Base-by-base conservation (phyloP, 495 filamentous ascomycete genomes). In the Aspergillus biplanus region DNA sequence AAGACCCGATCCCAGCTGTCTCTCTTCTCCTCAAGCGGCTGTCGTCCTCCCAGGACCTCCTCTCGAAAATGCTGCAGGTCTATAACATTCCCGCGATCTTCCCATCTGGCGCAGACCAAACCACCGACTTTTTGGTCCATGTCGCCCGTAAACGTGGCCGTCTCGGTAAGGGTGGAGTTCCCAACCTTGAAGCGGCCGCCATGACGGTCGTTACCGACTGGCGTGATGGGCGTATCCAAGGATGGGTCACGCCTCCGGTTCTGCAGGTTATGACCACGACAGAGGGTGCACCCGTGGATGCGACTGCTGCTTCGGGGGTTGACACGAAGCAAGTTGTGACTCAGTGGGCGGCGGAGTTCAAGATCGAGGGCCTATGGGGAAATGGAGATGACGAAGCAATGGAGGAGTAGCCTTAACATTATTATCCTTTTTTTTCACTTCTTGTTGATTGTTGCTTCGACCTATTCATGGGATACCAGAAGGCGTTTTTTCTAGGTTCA, bases 331-430 rank as follows among this genome's bases (percentile, higher is more conserved):
- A 89, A 76, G 90, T 99, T 66, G 95, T 98, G 16, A 90, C 87
- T 18, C 88, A 95, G 74, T 97, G 95, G 96, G 92, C 93, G 5
- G 85, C 89, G 73, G 96, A 98, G 78, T 98, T 99, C 75, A 93
- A 93, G 80, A 82, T 99, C 37, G 95, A 97, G 69, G 95, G 93
- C 0, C 73, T 99, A n/a, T 96, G 91, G 90, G 91, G 90, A 2
- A 86, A 90, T 73, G 83, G 80, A 21, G 74, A 66, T 57, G 80
- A 81, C 67, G 76, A 77, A 46, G 76, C 75, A 73, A 82, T 78
- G 79, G 74, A 69, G 52, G 78, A 79, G 68, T 80, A 78, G 63
- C 67, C 46, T 50, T 49, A 2, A 27, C 21, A 27, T 50, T 63
- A 42, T 55, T 54, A 42, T 46, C 18, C 15, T 59, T 54, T 56